Conservation (phyloP, 306 rosid genomes). For the Cucumis hystrix region DNA sequence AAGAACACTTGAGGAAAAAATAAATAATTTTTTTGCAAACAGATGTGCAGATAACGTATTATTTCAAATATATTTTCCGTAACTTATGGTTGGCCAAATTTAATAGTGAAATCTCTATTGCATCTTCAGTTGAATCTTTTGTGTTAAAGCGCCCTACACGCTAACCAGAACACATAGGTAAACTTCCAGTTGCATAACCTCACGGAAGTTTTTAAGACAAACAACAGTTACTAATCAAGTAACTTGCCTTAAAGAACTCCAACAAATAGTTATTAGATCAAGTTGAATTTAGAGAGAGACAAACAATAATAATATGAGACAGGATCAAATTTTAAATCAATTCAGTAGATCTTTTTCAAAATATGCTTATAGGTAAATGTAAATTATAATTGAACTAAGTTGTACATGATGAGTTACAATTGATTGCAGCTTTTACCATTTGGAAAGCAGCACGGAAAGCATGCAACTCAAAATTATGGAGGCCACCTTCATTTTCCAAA, state of each 20-base stretch:
- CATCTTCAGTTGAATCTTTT: neutral
- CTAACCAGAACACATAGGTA: neutral
- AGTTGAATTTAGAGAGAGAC: neutral
- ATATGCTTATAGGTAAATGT: neutral
- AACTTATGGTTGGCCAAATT: neutral
- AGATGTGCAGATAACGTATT: neutral
- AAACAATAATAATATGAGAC: neutral
- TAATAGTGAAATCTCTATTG: neutral
- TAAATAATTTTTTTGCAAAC: neutral
- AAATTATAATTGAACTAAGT: neutral
- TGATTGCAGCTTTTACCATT: constrained; percentile 35
- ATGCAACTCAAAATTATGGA: constrained; percentile 85
- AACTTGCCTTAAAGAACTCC: neutral
- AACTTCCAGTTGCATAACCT: neutral
- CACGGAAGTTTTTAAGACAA: neutral
- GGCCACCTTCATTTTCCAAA: constrained; percentile 50
- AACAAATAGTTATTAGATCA: neutral
- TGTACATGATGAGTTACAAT: neutral
- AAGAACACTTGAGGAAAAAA: neutral
- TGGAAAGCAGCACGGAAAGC: constrained; percentile 87
- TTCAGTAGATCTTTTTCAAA: neutral
- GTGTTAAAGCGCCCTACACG: neutral
- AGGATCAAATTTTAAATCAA: neutral
- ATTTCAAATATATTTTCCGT: neutral
- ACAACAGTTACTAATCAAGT: neutral